Conservation (phyloP, 352 stramenopile genomes). For the Thalassiosira ordinaria region DNA sequence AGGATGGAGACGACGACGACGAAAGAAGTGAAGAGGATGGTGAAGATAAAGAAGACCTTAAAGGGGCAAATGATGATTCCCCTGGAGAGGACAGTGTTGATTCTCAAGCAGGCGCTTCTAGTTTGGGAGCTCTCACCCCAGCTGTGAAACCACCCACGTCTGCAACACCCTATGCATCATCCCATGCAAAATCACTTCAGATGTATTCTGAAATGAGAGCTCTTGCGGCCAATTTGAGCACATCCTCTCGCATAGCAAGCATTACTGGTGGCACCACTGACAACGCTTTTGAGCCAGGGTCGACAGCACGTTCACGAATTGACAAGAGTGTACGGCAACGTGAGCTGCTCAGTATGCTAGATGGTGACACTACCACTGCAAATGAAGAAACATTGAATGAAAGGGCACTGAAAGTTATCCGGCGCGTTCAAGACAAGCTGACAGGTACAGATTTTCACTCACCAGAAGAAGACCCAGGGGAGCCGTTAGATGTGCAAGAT, state of each 20-base stretch:
- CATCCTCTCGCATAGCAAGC: constrained; percentile 74
- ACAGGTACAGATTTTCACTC: constrained; percentile 96
- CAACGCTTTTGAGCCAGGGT: constrained; percentile 55
- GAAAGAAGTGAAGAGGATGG: constrained; percentile 6
- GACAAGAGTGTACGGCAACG: constrained; percentile 79
- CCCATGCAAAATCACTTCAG: constrained; percentile 74
- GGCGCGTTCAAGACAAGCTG: constrained; percentile 98
- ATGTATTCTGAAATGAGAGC: constrained; percentile 84
- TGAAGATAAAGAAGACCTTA: constrained; percentile 11
- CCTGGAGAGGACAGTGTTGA: constrained; percentile 14
- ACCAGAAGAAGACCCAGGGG: constrained; percentile 53
- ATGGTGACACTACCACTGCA: constrained; percentile 56
- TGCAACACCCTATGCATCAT: constrained; percentile 30
- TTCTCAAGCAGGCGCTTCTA: constrained; percentile 25
- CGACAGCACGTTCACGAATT: constrained; percentile 69
- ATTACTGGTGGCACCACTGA: constrained; percentile 65
- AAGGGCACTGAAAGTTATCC: constrained; percentile 95
- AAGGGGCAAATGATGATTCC: constrained; percentile 14
- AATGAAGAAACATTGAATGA: constrained; percentile 93
- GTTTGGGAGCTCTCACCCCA: constrained; percentile 25
- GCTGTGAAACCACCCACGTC: constrained; percentile 22
- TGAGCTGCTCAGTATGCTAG: constrained; percentile 74
- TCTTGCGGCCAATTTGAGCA: constrained; percentile 72
- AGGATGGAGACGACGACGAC: constrained; percentile 75
- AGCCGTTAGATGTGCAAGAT: constrained; percentile 87